Base-by-base conservation (phyloP, 2,329 filamentous ascomycete genomes). In the Claviceps capensis region DNA sequence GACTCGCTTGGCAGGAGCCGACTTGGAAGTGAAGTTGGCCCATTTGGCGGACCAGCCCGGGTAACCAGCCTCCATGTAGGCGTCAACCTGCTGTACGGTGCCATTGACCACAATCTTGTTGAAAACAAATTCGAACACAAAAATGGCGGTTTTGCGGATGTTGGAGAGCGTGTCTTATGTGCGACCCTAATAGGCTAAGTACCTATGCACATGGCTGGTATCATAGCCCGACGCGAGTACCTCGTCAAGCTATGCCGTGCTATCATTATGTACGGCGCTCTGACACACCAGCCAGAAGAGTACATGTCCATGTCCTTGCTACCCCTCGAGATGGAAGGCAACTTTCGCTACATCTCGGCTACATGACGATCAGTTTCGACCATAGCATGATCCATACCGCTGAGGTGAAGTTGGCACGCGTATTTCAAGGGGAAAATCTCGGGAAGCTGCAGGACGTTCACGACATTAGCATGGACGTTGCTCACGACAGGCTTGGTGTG, bases 291-390 rank as follows among this genome's bases (percentile, higher is more conserved):
- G 13, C 72, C 96, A 17, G 90, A 96, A 66, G 86, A 95, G 63
- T 95, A 95, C 65, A 83, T 96, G 79, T 83, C 78, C 56, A 94
- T 90, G 86, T 89, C 86, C 8, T 84, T 89, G 1, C 78, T 86
- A n/a, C 86, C 93, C 2, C 76, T 96, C 41, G 86, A 90, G 65
- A 90, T 95, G 16, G 86, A 95, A 57, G 85, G 85, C 5, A 88
- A 95, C 60, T 95, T 93, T 59, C 70, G 95, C 22, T 96, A 95
- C 63, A 80, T 95, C 36, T 89, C 90, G 0, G 87, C 0, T 94
- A 87, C 62, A 96, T 96, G 90, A 86, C 96, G 52, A 85, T 95
- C 62, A 91, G 88, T 4, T 95, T 96, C 62, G 89, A 86, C 61
- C 86, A 90, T 55, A 73, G 69, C 56, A 67, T 68, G 0, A 86